Base-by-base conservation (phyloP, 2,329 filamentous ascomycete species). In the Conoideocrella luteorostrata region DNA sequence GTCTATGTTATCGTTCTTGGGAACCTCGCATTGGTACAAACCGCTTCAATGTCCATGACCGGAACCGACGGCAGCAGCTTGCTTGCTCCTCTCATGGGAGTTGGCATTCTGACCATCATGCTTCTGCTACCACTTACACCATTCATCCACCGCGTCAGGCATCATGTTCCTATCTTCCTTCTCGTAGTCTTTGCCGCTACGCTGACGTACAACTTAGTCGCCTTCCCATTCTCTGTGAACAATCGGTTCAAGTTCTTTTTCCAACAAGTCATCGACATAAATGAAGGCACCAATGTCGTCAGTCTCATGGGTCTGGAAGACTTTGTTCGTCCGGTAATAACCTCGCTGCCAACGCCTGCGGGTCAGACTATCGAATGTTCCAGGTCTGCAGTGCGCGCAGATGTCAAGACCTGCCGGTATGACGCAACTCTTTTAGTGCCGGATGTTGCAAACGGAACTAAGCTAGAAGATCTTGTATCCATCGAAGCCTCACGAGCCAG, bases 201-300 rank as follows among this genome's bases (percentile, higher is more conserved):
- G 1, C 67, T 94, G 22, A 75, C 90, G 44, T 97, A 95, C 69
- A 95, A 94, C 58, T 76, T 96, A 4, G 67, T 78, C 3, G 87
- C 86, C 2, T 96, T 95, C 62, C 93, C 93, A 0, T 97, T 97
- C 65, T 93, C 88, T 0, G 68, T 77, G 18, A 75, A 80, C 47
- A 86, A 82, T 59, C 78, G 88, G 29, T 80, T 95, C 62, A 97
- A 97, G 64, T 74, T 91, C 38, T 94, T 82, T 63, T 96, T 97
- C 62, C 71, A 86, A 39, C 90, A 98, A 60, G 77, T 78, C 9
- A 71, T 96, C 38, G 78, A 95, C 52, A 75, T 95, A 9, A 85
- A 87, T 51, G 78, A 74, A 4, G 82, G 82, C n/a, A 67, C 73
- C 12, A 88, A 88, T 51, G 70, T 67, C 2, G 85, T 90, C 32